Percentiles rank a stretch among this genome's conserved stretches.
Evolutionary conservation across 108 stramenopile genomes (phyloP).

Genomic region (Nitzschia inconspicua): DNA sequence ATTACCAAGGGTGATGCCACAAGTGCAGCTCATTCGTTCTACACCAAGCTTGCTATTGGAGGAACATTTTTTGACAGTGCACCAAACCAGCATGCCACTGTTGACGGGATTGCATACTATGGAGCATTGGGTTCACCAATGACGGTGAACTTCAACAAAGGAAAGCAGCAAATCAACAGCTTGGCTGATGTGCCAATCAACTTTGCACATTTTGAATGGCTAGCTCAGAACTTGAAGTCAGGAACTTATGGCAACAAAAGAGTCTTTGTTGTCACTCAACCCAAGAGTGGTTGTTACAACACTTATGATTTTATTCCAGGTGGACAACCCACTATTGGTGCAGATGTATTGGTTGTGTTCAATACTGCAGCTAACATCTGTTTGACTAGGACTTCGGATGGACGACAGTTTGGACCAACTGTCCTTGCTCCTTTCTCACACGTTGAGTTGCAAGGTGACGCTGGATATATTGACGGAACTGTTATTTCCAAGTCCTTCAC

Average conservation of each 20-base stretch:
- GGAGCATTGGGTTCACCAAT: background rate
- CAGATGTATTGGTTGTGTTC: conserved; percentile 8
- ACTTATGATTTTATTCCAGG: background rate
- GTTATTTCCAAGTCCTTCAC: conserved; percentile 10
- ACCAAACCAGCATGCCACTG: background rate
- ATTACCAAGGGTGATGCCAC: background rate
- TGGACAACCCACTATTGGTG: background rate
- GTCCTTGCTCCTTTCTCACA: conserved; percentile 26
- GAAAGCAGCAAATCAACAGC: background rate
- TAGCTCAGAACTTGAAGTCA: background rate
- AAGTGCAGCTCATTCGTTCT: background rate
- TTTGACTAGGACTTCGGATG: conserved; percentile 2
- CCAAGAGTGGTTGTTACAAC: background rate
- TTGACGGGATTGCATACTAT: background rate
- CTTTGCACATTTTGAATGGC: conserved; percentile 1
- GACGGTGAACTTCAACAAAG: background rate
- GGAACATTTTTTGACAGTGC: background rate
- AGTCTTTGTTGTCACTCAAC: background rate
- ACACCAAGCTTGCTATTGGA: conserved; percentile 1
- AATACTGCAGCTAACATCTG: conserved; percentile 8
- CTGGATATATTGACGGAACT: conserved; percentile 9
- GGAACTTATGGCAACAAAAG: background rate
- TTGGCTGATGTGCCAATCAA: background rate
- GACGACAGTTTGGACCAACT: conserved; percentile 17
- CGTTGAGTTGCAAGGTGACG: background rate